Conservation (phyloP, 1,284 basidiomycete genomes). For the Pholiota adiposa region DNA sequence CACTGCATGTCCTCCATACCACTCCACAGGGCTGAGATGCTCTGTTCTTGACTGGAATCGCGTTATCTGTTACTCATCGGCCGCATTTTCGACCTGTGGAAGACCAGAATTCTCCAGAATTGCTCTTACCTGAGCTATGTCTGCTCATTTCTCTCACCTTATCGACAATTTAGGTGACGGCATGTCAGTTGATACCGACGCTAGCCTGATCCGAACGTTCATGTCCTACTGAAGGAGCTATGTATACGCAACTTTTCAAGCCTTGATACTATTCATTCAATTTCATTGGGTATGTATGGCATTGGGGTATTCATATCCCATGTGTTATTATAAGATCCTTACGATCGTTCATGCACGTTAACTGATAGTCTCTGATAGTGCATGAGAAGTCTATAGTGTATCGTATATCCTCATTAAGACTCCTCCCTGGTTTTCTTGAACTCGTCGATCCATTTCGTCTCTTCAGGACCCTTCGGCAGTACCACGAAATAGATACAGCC, state of each 20-base stretch:
- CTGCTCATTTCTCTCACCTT: conserved; percentile 20
- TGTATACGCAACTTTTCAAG: background rate
- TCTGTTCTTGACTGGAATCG: background rate
- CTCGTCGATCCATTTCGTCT: conserved; percentile 88
- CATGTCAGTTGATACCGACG: conserved; percentile 12
- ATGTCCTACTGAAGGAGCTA: conserved; percentile 7
- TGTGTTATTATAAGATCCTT: conserved; percentile 9
- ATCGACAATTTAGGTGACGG: conserved; percentile 13
- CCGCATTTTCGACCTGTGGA: background rate
- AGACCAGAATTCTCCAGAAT: background rate
- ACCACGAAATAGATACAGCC: conserved; percentile 88
- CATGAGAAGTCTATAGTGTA: background rate
- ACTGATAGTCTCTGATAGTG: conserved; percentile 4
- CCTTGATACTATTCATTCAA: background rate
- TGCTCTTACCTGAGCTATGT: conserved; percentile 6
- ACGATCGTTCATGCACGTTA: conserved; percentile 5
- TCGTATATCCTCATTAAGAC: conserved; percentile 28
- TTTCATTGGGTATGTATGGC: background rate
- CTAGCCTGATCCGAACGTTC: conserved; percentile 4
- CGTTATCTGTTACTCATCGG: conserved; percentile 3
- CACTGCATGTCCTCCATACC: background rate
- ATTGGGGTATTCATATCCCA: background rate
- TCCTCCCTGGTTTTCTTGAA: conserved; percentile 70
- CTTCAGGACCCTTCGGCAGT: conserved; percentile 81
- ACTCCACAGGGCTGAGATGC: background rate